Percentiles rank a stretch among this genome's conserved stretches.
These are phyloP conservation scores for Picochlorum sp. DNA, from an alignment of 139 green algal species.

Conservation along the genomic window DNA sequence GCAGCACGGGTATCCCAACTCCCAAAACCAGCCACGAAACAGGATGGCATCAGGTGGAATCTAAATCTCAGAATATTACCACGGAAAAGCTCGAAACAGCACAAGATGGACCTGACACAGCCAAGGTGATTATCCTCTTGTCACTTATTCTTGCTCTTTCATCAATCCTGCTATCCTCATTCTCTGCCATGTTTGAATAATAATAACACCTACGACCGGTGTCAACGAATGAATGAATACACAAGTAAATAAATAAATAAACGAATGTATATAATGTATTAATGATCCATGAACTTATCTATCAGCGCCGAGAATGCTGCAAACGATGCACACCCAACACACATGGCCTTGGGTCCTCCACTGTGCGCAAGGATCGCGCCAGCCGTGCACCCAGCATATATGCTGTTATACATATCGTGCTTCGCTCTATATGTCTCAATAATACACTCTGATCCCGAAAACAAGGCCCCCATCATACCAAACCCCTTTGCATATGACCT, in stretches of 20 bases:
- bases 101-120: neutral
- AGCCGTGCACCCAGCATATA: conserved; percentile 82
- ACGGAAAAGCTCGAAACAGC: neutral
- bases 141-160: neutral
- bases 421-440: conserved; percentile 86
- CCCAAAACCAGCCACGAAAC: too few species aligned
- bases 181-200: neutral
- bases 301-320: conserved; percentile 82
- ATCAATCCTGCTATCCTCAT: neutral
- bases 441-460: conserved; percentile 84
- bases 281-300: conserved; percentile 68
- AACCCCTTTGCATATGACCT: conserved; percentile 89
- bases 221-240: too few species aligned
- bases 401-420: conserved; percentile 82
- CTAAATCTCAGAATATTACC: neutral
- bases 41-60: too few species aligned
- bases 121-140: neutral
- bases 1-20: too few species aligned
- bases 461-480: conserved; percentile 80
- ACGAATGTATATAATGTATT: conserved; percentile 1
- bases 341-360: conserved; percentile 74
- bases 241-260: neutral
- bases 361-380: conserved; percentile 69
- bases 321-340: conserved; percentile 79
- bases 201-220: neutral